Base-by-base conservation (phyloP, 352 stramenopile species). In the Phytophthora ohioensis region DNA sequence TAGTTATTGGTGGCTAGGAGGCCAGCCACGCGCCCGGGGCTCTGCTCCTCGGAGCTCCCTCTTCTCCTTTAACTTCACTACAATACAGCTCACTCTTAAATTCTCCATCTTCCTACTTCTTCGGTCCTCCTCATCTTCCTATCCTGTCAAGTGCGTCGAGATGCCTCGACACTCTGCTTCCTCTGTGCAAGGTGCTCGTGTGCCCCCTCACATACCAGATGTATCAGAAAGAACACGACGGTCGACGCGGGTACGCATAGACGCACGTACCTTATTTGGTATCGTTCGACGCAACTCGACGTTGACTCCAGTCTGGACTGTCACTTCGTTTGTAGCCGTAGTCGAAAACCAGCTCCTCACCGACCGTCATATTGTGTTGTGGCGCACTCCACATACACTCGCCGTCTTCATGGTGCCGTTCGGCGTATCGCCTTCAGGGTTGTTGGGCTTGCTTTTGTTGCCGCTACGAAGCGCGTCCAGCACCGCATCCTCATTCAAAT, bases 401-500 rank as follows among this genome's bases (percentile, higher is more conserved):
- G 95, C 78, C 36, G 91, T 87, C 58, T 88, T 87, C 1, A 85
- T 78, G 47, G 82, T 76, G 57, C 85, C 94, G 59, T 98, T 98
- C 0, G 87, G 83, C 0, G 73, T 61, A 1, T 81, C 76, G 7
- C 63, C 58, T 0, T 69, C 63, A 65, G 98, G 91, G 67, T 97
- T 96, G 12, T 88, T 84, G 62, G 96, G 98, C 56, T 94, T 91
- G 57, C 83, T 92, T 70, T 98, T 98, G 81, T 98, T 98, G 31
- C 95, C 94, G 35, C 89, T 90, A 21, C 89, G 85, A 30, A 93
- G 80, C 1, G 94, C 93, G 66, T 98, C 95, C 30, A 98, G 69
- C 34, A 93, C 84, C 27, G 80, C 82, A 35, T 98, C 93, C 12
- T 90, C 85, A 55, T 93, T 97, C 38, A 98, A 58, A 73, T 98